These are phyloP conservation scores for Trichoderma endophyticum DNA, from an alignment of 2,329 filamentous ascomycete genomes.

Conservation along the genomic window DNA sequence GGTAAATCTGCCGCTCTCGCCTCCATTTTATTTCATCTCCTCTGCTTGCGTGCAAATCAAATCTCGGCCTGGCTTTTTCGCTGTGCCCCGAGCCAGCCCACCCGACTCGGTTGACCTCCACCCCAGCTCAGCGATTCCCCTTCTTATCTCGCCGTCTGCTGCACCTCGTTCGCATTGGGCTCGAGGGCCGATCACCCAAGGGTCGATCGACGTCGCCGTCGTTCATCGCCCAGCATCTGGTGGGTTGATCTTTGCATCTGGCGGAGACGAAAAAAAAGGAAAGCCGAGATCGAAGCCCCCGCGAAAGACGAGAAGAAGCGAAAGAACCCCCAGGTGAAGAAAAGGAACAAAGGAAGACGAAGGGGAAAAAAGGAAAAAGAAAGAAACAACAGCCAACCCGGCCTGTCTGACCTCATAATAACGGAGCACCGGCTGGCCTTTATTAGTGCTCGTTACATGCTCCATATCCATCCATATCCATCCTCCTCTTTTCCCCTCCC, in stretches of 20 bases:
- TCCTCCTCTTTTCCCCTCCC: background rate
- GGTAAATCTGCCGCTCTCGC: background rate
- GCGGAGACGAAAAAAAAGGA: background rate
- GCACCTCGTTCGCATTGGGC: conserved; percentile 4
- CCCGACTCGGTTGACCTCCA: background rate
- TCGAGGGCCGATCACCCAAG: conserved; percentile 5
- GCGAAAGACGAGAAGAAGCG: background rate
- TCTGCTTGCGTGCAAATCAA: background rate
- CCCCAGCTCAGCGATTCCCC: background rate
- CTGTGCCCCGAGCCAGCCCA: conserved; percentile 2
- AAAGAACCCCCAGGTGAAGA: background rate
- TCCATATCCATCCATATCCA: background rate
- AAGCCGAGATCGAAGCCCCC: background rate
- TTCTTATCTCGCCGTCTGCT: conserved; percentile 8
- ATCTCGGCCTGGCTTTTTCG: background rate
- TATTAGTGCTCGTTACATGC: conserved; percentile 8
- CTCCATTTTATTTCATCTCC: background rate
- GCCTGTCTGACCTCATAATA: background rate
- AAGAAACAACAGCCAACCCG: background rate
- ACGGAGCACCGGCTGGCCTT: conserved; percentile 5
- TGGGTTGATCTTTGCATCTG: background rate
- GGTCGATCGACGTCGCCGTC: background rate
- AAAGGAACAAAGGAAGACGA: background rate
- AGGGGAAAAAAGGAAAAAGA: background rate
- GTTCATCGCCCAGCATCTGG: background rate